phyloP scores from a whole-genome alignment of 1,139 yeast species.

The Hanseniaspora sp. region DNA sequence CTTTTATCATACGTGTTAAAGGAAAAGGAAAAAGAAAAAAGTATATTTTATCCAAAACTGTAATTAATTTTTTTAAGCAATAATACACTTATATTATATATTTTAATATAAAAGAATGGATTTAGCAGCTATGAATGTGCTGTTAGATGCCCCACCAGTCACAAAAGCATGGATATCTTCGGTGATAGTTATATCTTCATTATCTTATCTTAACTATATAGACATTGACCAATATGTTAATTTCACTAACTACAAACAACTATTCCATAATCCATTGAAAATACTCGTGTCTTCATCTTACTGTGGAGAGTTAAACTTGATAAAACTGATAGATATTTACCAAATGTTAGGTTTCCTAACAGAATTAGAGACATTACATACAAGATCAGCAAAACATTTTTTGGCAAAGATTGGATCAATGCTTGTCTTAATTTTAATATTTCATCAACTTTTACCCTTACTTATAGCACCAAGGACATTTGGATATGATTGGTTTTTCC shows the following conservation, averaged over 20 bases:
- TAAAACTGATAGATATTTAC: neutral
- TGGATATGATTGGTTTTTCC: neutral
- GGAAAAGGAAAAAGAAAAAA: too few species aligned
- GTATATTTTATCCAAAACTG: too few species aligned
- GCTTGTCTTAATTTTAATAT: neutral
- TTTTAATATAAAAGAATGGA: neutral
- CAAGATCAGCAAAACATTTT: neutral
- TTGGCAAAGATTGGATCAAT: neutral
- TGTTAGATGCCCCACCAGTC: slow-evolving; percentile 11
- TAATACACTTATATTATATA: neutral
- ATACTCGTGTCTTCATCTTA: neutral
- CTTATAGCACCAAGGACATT: neutral
- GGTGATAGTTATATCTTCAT: neutral
- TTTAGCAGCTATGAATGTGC: neutral
- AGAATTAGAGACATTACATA: neutral
- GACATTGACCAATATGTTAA: neutral
- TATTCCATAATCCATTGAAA: neutral
- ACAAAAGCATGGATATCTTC: slow-evolving; percentile 11
- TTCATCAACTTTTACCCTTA: neutral
- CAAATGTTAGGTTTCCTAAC: neutral
- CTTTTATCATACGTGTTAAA: too few species aligned
- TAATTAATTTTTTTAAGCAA: neutral
- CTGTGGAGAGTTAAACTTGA: neutral
- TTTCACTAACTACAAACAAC: neutral
- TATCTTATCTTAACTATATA: neutral